Conservation (phyloP, 2,329 filamentous ascomycete species). For the Alternaria gaisen region DNA sequence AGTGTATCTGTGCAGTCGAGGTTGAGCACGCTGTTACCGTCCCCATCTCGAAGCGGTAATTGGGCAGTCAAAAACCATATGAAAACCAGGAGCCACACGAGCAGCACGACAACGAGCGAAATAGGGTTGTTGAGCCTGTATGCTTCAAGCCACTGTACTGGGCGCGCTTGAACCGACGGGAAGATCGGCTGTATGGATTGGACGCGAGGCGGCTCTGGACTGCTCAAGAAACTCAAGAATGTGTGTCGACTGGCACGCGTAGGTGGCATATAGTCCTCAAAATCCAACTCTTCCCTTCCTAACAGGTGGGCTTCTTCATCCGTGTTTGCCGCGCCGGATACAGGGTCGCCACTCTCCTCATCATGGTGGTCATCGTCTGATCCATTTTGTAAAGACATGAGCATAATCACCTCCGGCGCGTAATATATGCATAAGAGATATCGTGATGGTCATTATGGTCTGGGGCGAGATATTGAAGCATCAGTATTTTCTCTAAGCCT, state of each 20-base stretch:
- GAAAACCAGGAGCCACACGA: constrained; percentile 74
- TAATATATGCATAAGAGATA: neutral
- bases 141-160: constrained; percentile 66
- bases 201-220: constrained; percentile 54
- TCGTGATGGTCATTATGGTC: neutral
- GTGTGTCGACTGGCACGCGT: constrained; percentile 11
- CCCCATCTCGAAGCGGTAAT: constrained; percentile 64
- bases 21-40: constrained; percentile 70
- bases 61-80: constrained; percentile 70
- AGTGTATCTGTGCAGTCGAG: constrained; percentile 75
- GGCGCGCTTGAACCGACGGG: constrained; percentile 71
- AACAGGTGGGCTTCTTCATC: constrained; percentile 45
- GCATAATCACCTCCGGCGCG: constrained; percentile 8
- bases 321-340: constrained; percentile 12
- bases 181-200: constrained; percentile 63
- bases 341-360: constrained; percentile 17
- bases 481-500: neutral
- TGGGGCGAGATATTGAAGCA: neutral
- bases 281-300: constrained; percentile 35
- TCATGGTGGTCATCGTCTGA: constrained; percentile 3
- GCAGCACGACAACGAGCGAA: constrained; percentile 65
- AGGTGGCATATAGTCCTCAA: constrained; percentile 30
- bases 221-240: constrained; percentile 49
- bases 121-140: constrained; percentile 56
- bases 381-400: neutral